Percentiles rank a stretch among this genome's conserved stretches.
Conservation (phyloP, 2,329 filamentous ascomycete genomes). For the Talaromyces sp. region DNA sequence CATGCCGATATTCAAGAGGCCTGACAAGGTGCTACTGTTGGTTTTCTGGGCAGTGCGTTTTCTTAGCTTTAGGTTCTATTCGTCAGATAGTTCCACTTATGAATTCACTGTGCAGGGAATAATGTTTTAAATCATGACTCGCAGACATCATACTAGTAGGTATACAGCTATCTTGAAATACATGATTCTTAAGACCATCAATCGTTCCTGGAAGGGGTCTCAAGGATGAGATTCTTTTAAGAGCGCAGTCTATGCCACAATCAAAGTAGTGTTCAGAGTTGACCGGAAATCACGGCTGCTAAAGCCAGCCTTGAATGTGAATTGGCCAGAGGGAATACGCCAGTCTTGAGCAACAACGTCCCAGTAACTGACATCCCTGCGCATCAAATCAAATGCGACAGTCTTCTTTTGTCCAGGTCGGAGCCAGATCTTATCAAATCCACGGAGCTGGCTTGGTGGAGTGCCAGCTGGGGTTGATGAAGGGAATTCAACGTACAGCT, state of each 20-base stretch:
- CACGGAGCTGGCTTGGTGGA: constrained; percentile 49
- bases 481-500: constrained; percentile 58
- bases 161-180: too few species aligned
- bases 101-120: too few species aligned
- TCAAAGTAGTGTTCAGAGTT: constrained; percentile 4
- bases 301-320: constrained; percentile 14
- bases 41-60: too few species aligned
- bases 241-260: constrained; percentile 2
- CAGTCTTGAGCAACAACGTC: constrained; percentile 16
- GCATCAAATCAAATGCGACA: constrained; percentile 50
- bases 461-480: constrained; percentile 19
- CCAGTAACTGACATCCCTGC: constrained; percentile 36
- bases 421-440: constrained; percentile 56
- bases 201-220: too few species aligned
- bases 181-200: too few species aligned
- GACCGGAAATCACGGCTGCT: constrained; percentile 14
- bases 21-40: too few species aligned
- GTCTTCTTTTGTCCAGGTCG: constrained; percentile 43
- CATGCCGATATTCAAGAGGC: too few species aligned
- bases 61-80: too few species aligned
- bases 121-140: too few species aligned
- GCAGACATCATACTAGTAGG: too few species aligned
- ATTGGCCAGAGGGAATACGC: constrained; percentile 12
- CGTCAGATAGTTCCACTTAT: too few species aligned
- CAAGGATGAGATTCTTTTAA: too few species aligned